Evolutionary conservation across 2,329 filamentous ascomycete species (phyloP).

Genomic region (Neonectria punicea): DNA sequence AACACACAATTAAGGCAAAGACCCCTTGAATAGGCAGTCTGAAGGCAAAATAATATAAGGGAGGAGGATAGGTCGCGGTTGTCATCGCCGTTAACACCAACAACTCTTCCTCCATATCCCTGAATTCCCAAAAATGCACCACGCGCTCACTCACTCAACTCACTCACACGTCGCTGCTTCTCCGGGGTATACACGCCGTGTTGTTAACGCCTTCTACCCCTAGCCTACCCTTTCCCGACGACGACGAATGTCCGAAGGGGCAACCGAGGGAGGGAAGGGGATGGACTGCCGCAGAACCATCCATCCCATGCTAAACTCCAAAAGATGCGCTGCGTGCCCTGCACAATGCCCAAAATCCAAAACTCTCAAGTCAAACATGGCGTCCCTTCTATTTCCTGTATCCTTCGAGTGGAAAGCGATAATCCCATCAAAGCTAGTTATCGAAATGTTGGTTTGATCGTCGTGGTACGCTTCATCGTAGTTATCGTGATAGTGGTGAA

Average conservation of each 20-base stretch:
- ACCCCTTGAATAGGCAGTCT: not conserved
- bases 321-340: conserved; percentile 21
- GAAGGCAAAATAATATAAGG: not conserved
- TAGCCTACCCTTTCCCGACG: not conserved
- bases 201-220: conserved; percentile 1
- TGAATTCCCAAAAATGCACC: not conserved
- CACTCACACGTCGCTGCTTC: conserved; percentile 10
- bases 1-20: conserved; percentile 1
- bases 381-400: conserved; percentile 15
- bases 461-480: conserved; percentile 21
- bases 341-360: conserved; percentile 14
- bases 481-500: conserved; percentile 18
- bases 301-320: conserved; percentile 19
- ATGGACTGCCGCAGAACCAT: conserved; percentile 5
- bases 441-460: conserved; percentile 14
- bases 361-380: conserved; percentile 17
- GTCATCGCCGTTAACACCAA: not conserved
- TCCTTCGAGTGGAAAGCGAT: conserved; percentile 1
- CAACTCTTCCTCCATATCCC: not conserved
- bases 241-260: not conserved
- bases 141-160: not conserved
- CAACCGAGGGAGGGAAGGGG: not conserved
- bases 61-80: not conserved
- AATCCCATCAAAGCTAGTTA: conserved; percentile 6
- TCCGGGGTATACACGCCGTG: conserved; percentile 14